Conservation (phyloP, 163 green algal species). For the Volvox carteri region DNA sequence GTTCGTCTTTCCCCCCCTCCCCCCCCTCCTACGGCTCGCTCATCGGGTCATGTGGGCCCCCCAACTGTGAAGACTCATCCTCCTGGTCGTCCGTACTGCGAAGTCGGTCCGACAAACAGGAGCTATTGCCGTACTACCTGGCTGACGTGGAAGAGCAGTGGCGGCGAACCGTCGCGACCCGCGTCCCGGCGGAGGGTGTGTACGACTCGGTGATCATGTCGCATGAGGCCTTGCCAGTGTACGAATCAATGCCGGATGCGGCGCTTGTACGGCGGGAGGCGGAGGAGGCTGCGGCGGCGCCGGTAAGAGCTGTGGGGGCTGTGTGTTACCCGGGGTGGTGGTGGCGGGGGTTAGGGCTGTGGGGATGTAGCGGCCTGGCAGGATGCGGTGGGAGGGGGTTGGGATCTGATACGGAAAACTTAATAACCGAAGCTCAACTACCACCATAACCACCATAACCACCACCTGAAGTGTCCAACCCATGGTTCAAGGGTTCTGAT, state of each 20-base stretch:
- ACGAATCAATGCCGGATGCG: slow-evolving; percentile 33
- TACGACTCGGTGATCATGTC: slow-evolving; percentile 30
- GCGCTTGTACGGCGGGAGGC: slow-evolving; percentile 33
- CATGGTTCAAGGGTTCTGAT: no score
- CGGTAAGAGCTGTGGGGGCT: slow-evolving; percentile 4
- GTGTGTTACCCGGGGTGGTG: no score
- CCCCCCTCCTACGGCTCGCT: no score
- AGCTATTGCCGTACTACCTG: slow-evolving; percentile 27
- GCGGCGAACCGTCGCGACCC: slow-evolving; percentile 26
- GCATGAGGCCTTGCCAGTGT: slow-evolving; percentile 25
- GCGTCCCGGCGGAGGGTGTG: slow-evolving; percentile 16
- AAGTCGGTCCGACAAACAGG: background rate
- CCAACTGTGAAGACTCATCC: no score
- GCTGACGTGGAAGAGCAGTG: slow-evolving; percentile 54
- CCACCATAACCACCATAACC: no score
- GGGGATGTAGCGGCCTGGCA: background rate
- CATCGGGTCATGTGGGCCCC: background rate
- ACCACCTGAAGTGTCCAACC: no score
- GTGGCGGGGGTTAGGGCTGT: background rate
- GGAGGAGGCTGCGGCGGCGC: slow-evolving; percentile 27
- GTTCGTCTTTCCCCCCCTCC: no score
- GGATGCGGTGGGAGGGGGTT: background rate
- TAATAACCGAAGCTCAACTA: no score
- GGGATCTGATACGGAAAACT: no score
- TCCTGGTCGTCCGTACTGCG: no score